These are phyloP conservation scores for Zopfia rhizophila DNA, from an alignment of 2,329 filamentous ascomycete genomes.

Conservation along the genomic window DNA sequence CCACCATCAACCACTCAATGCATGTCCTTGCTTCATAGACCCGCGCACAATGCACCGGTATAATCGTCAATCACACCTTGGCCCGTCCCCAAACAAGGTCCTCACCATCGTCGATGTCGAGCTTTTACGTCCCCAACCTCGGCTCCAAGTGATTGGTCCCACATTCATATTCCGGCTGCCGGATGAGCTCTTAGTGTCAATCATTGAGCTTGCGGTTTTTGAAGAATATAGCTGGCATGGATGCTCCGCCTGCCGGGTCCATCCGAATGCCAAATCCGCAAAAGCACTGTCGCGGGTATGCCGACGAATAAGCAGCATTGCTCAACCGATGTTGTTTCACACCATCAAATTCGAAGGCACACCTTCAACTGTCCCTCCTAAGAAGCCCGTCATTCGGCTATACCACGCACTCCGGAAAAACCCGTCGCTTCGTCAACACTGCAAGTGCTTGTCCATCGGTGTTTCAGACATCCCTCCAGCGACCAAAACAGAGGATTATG, in stretches of 20 bases:
- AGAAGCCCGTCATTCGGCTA: no score
- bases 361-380: neutral
- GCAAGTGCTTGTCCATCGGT: slow-evolving; percentile 8
- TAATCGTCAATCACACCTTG: slow-evolving; percentile 1
- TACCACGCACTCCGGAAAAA: slow-evolving; percentile 7
- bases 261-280: slow-evolving; percentile 7
- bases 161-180: slow-evolving; percentile 9
- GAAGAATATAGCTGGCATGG: slow-evolving; percentile 3
- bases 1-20: no score
- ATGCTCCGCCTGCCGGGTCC: slow-evolving; percentile 4
- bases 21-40: no score
- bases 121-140: no score
- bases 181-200: slow-evolving; percentile 9
- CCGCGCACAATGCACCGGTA: no score
- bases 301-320: slow-evolving; percentile 4
- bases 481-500: slow-evolving; percentile 1
- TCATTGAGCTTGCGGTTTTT: slow-evolving; percentile 11
- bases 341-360: neutral
- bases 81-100: neutral
- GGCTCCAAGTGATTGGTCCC: neutral
- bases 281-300: slow-evolving; percentile 10
- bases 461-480: slow-evolving; percentile 3
- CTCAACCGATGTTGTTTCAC: slow-evolving; percentile 5
- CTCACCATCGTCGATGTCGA: slow-evolving; percentile 1
- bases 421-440: slow-evolving; percentile 8